These are phyloP conservation scores for Cylindrodendrum hubeiense DNA, from an alignment of 2,329 filamentous ascomycete species.

Conservation along the genomic window DNA sequence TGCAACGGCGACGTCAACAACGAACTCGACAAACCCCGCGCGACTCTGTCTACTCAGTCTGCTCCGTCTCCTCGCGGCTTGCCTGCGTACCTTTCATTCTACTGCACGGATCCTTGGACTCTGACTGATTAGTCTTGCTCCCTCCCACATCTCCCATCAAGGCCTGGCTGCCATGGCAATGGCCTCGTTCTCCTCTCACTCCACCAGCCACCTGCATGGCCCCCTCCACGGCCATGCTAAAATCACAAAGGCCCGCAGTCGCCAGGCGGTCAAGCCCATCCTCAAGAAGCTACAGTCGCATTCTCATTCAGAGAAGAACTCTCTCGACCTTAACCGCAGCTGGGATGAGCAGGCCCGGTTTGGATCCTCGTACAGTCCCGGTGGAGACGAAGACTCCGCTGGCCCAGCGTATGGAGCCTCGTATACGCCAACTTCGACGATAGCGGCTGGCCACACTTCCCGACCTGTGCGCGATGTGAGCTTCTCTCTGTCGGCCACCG, in stretches of 20 bases:
- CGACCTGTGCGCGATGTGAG: constrained; percentile 56
- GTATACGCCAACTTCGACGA: constrained; percentile 37
- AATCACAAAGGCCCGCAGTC: constrained; percentile 60
- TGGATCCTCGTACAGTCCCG: constrained; percentile 44
- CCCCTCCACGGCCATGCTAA: constrained; percentile 42
- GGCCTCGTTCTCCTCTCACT: constrained; percentile 41
- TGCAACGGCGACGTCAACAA: constrained; percentile 38
- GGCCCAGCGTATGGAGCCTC: constrained; percentile 31
- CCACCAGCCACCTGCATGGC: constrained; percentile 40
- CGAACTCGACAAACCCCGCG: constrained; percentile 33
- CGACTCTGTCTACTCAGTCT: constrained; percentile 11
- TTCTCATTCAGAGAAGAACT: constrained; percentile 71
- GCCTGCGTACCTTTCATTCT: background rate
- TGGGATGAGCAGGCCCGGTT: constrained; percentile 66
- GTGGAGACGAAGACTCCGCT: constrained; percentile 42
- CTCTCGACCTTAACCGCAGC: constrained; percentile 70
- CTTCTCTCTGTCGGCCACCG: constrained; percentile 57
- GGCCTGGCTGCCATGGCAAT: constrained; percentile 35
- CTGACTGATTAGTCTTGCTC: background rate
- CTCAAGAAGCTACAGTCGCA: constrained; percentile 67
- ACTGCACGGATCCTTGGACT: background rate
- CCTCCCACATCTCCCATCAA: background rate
- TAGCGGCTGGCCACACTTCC: constrained; percentile 26
- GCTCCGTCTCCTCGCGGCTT: background rate
- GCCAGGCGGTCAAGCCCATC: constrained; percentile 70